Evolutionary conservation across 169 alveolate genomes (phyloP).

Genomic region (Cryptosporidium tyzzeri): DNA sequence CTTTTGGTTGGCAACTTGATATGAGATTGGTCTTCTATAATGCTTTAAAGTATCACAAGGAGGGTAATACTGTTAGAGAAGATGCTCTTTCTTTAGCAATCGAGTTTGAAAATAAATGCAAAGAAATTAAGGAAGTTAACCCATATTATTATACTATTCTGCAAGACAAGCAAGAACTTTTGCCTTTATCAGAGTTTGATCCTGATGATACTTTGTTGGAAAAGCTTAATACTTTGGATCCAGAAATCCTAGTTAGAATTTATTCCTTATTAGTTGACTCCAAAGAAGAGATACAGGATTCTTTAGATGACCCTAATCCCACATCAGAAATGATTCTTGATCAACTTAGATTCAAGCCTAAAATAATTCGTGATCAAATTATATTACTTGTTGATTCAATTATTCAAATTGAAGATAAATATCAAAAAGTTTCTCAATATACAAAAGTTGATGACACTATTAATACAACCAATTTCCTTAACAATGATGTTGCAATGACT

Average conservation of each 20-base stretch:
- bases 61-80: constrained; percentile 82
- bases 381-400: constrained; percentile 24
- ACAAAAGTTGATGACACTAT: neutral
- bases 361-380: constrained; percentile 41
- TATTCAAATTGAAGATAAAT: neutral
- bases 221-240: constrained; percentile 4
- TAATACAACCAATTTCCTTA: neutral
- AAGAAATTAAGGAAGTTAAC: constrained; percentile 77
- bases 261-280: neutral
- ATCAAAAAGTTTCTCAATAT: neutral
- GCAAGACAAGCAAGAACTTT: neutral
- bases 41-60: constrained; percentile 86
- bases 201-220: neutral
- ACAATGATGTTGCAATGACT: constrained; percentile 61
- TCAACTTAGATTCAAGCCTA: constrained; percentile 1
- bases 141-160: constrained; percentile 78
- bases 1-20: constrained; percentile 92
- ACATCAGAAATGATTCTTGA: constrained; percentile 48
- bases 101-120: constrained; percentile 82
- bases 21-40: constrained; percentile 89
- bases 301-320: neutral
- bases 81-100: constrained; percentile 83
- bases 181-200: neutral
- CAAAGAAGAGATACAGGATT: neutral
- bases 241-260: neutral